phyloP scores from a whole-genome alignment of 352 stramenopile genomes.

The Poterioochromonas sp. region DNA sequence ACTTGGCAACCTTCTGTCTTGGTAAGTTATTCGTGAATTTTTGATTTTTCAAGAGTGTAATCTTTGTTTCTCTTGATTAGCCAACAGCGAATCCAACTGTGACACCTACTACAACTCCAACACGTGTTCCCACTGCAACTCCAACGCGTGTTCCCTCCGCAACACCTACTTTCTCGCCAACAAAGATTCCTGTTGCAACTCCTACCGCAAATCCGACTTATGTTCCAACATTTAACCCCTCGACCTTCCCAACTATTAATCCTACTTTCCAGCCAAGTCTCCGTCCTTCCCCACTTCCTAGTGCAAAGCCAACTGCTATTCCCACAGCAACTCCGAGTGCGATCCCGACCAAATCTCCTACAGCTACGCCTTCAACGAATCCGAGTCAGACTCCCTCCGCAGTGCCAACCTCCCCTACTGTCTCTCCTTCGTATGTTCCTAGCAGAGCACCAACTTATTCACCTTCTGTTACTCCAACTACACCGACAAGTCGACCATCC shows the following conservation, averaged over 20 bases:
- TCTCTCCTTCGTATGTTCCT: background rate
- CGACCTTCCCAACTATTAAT: background rate
- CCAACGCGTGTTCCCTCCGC: no score
- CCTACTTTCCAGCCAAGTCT: background rate
- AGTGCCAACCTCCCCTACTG: background rate
- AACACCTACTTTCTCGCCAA: background rate
- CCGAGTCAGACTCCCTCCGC: background rate
- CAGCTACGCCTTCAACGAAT: background rate
- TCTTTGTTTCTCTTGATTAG: no score
- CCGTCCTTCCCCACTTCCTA: no score
- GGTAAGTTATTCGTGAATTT: no score
- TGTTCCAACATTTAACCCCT: background rate
- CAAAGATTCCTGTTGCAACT: no score
- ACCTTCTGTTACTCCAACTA: no score
- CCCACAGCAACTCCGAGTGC: background rate
- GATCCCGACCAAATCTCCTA: background rate
- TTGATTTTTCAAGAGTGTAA: no score
- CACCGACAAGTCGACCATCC: background rate
- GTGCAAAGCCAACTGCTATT: background rate
- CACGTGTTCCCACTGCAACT: background rate
- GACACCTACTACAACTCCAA: background rate
- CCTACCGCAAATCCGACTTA: no score
- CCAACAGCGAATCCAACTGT: no score
- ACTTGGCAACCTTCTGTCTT: no score
- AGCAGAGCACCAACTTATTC: no score